Base-by-base conservation (phyloP, 2,329 filamentous ascomycete genomes). In the Polytolypa hystricis region DNA sequence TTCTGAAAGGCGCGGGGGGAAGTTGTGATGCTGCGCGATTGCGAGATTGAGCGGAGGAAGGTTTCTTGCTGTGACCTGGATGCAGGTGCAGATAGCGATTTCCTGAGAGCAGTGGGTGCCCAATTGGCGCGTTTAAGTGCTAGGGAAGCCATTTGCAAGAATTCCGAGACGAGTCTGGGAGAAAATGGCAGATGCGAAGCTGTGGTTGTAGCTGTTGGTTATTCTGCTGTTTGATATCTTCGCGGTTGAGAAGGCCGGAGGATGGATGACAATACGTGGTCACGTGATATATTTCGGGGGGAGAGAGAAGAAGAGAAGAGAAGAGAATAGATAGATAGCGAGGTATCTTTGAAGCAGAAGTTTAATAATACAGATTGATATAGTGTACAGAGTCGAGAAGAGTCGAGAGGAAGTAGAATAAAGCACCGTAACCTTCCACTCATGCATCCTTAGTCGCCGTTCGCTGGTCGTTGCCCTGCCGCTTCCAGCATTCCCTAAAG, bases 401-500 rank as follows among this genome's bases (percentile, higher is more conserved):
- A n/a, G n/a, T n/a, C n/a, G n/a, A n/a, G n/a, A n/a, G n/a, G n/a
- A n/a, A n/a, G n/a, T n/a, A n/a, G n/a, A n/a, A n/a, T n/a, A n/a
- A n/a, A n/a, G n/a, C n/a, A n/a, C n/a, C n/a, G n/a, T n/a, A n/a
- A n/a, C n/a, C n/a, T n/a, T n/a, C n/a, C n/a, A 7, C 21, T 25
- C 21, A 25, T 25, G 68, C 71, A 54, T 93, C 79, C 54, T 85
- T 89, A 28, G 73, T 79, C 37, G 71, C 71, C 0, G 87, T 95
- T 52, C 91, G 75, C 57, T 81, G 66, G 51, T 93, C 79, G 58
- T 96, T 96, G 33, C 85, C 79, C 51, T 93, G 79, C 45, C 70
- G 71, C 64, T 93, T 94, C 89, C 89, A 96, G 61, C 89, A 96
- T 51, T 81, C 73, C 52, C 78, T 79, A 57, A 96, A 96, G 2